A percentile compares a stretch with the other conserved stretches of the same genome.
phyloP scores from a whole-genome alignment of 805 yeast species.

The Myxozyma nipponensis region DNA sequence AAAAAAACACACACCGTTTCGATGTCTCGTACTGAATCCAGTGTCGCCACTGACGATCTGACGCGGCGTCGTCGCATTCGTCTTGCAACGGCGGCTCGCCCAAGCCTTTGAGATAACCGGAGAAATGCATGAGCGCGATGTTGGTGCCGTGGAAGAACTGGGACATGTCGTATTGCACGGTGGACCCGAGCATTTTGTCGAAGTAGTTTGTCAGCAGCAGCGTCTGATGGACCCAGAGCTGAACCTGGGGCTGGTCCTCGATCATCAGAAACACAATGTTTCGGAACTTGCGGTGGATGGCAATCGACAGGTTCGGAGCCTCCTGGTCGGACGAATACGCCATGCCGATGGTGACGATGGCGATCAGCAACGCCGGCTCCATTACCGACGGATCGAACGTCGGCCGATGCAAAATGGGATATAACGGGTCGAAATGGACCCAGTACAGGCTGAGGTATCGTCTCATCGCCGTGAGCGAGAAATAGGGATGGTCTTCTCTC shows the following conservation, averaged over 20 bases:
- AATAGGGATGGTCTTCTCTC: conserved; percentile 15
- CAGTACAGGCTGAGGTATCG: conserved; percentile 37
- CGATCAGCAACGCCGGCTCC: conserved; percentile 30
- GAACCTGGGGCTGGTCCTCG: conserved; percentile 33
- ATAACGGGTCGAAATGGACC: conserved; percentile 39
- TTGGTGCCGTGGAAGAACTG: conserved; percentile 36
- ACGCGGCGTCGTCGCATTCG: conserved; percentile 16
- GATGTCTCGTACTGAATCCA: conserved; percentile 48
- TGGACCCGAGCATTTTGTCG: conserved; percentile 33
- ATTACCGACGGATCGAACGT: conserved; percentile 34
- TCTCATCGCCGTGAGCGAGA: conserved; percentile 24
- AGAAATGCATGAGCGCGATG: conserved; percentile 33
- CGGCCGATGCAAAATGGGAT: conserved; percentile 43
- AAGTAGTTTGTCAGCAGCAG: conserved; percentile 33
- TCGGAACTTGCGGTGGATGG: conserved; percentile 31
- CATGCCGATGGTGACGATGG: conserved; percentile 37
- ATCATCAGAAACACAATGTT: conserved; percentile 34
- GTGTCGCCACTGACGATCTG: conserved; percentile 40
- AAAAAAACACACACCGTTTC: conserved; percentile 32
- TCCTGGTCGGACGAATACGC: conserved; percentile 30
- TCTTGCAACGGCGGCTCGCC: conserved; percentile 27
- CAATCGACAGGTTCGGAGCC: conserved; percentile 31
- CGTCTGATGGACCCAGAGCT: conserved; percentile 35
- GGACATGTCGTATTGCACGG: conserved; percentile 34
- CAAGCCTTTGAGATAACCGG: conserved; percentile 34